Percentiles rank a stretch among this genome's conserved stretches.
These are phyloP conservation scores for Echinochloa phyllopogon DNA, from an alignment of 176 grass and related monocot species.

Conservation along the genomic window DNA sequence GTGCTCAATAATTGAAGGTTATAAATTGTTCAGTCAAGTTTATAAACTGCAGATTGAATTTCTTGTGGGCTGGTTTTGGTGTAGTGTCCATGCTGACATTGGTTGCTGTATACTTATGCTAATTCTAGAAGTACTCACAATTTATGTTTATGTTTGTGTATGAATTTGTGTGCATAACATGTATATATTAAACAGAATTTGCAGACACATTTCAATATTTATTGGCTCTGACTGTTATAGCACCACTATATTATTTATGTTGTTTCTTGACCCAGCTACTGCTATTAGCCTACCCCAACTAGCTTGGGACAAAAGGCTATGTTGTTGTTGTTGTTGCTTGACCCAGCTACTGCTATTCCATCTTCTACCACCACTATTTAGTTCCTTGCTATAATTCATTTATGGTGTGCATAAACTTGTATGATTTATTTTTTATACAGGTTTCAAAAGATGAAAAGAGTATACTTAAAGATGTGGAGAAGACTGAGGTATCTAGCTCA, in stretches of 20 bases:
- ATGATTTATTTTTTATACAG: conserved; percentile 47
- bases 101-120: neutral
- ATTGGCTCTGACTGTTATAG: neutral
- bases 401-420: conserved; percentile 31
- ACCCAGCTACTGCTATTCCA: neutral
- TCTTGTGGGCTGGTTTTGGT: neutral
- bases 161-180: neutral
- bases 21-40: neutral
- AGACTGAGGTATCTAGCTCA: conserved; percentile 51
- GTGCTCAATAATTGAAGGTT: neutral
- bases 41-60: neutral
- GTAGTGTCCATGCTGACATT: neutral
- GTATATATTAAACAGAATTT: conserved; percentile 5
- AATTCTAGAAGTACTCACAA: neutral
- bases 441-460: conserved; percentile 52
- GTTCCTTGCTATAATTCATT: conserved; percentile 24
- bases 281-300: no score
- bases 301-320: no score
- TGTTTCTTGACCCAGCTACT: neutral
- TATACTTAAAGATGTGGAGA: conserved; percentile 56
- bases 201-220: neutral
- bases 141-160: neutral
- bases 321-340: neutral
- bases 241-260: neutral
- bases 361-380: neutral